phyloP scores from a whole-genome alignment of 106 monocot genomes.

The Amphibolis antarctica region DNA sequence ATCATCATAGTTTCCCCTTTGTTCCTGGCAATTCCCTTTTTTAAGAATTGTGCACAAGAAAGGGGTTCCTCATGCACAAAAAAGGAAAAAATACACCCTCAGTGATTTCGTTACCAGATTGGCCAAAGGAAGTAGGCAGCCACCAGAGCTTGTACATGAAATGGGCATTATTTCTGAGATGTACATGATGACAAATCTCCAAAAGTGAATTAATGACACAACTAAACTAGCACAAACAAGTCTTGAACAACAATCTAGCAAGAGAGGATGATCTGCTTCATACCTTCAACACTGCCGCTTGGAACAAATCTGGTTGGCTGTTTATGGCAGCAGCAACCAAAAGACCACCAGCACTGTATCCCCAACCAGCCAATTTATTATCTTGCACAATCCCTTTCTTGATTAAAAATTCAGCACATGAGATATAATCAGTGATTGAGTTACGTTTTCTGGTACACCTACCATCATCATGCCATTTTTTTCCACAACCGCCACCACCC shows the following conservation, averaged over 20 bases:
- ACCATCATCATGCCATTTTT: conserved; percentile 83
- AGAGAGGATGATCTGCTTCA: not conserved
- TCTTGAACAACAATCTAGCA: not conserved
- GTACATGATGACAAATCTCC: not conserved
- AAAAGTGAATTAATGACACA: not conserved
- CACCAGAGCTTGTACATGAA: too few relatives aligned
- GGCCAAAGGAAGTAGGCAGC: too few relatives aligned
- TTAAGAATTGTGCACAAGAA: too few relatives aligned
- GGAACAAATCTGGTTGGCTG: conserved; percentile 55
- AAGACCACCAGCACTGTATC: conserved; percentile 90
- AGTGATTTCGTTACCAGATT: too few relatives aligned
- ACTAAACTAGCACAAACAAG: not conserved
- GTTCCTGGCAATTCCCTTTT: too few relatives aligned
- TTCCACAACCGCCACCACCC: conserved; percentile 76
- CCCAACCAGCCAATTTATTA: conserved; percentile 91
- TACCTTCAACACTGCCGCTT: conserved; percentile 89
- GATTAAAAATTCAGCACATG: conserved; percentile 81
- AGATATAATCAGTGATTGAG: conserved; percentile 73
- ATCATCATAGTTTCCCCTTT: too few relatives aligned
- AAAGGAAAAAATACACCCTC: too few relatives aligned
- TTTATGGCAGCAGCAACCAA: conserved; percentile 94
- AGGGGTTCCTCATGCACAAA: too few relatives aligned
- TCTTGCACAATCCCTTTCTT: conserved; percentile 50
- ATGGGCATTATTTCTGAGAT: too few relatives aligned
- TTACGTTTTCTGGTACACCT: conserved; percentile 52